Conservation (phyloP, 495 filamentous ascomycete genomes). For the Neurospora sublineolata region DNA sequence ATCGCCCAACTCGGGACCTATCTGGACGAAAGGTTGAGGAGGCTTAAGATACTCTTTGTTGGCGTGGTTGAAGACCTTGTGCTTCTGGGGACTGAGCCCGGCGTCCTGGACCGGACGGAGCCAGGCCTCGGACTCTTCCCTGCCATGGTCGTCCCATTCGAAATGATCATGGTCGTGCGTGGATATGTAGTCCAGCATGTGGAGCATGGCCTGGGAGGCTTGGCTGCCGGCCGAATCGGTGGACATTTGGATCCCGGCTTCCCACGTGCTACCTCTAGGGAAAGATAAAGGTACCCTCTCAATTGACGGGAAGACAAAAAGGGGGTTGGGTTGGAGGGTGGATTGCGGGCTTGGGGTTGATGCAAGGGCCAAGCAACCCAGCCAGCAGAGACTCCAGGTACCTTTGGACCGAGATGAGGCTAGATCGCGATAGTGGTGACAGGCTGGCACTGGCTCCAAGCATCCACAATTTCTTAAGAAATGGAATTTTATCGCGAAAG, state of each 20-base stretch:
- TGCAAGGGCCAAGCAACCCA: not conserved
- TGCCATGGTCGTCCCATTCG: conserved; percentile 13
- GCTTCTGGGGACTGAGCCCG: conserved; percentile 15
- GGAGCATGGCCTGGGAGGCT: conserved; percentile 8
- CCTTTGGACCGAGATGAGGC: not conserved
- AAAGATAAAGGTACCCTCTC: not conserved
- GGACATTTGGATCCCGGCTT: conserved; percentile 6
- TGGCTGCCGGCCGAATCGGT: conserved; percentile 13
- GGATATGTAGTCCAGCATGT: conserved; percentile 14
- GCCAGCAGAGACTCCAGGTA: not conserved
- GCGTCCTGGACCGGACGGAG: conserved; percentile 11
- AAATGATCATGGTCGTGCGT: conserved; percentile 13
- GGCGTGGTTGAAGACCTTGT: conserved; percentile 23
- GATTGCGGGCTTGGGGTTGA: not conserved
- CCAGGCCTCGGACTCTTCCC: conserved; percentile 15
- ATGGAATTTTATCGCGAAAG: not conserved
- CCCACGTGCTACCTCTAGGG: not conserved
- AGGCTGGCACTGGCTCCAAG: not conserved
- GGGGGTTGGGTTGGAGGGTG: not conserved
- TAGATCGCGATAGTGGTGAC: not conserved
- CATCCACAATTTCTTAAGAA: not conserved
- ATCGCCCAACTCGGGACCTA: conserved; percentile 15
- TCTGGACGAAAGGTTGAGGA: conserved; percentile 14
- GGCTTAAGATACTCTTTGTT: conserved; percentile 20
- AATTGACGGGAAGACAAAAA: not conserved